Base-by-base conservation (phyloP, 257 asterid genomes). In the Solanum sejunctum region DNA sequence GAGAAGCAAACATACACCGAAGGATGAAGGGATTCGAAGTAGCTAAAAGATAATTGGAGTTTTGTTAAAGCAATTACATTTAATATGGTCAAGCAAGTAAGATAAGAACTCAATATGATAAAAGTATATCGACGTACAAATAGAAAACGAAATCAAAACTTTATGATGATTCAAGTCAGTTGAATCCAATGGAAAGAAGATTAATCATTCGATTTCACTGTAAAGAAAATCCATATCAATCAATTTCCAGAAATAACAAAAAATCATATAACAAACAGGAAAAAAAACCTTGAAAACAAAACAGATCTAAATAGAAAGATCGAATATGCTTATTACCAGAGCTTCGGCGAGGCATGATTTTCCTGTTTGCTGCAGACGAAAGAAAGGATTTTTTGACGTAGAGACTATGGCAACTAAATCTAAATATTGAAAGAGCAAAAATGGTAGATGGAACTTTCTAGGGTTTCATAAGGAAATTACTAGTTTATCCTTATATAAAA, bases 281-380 rank as follows among this genome's bases (percentile, higher is more conserved):
- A 67, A 32, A 67, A 21, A 67, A 3, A 3, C 26, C 26, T 10
- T 20, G 7, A 58, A 52, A 58, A 4, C 28, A 26, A 64, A 26
- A 13, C 12, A 43, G 57, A 72, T 47, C 39, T 12, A 7, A 7
- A n/a, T 1, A 13, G 26, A 45, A 72, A 20, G 28, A 64, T 64
- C 72, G 72, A 23, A 61, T 61, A n/a, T 4, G 36, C 32, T 87
- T 67, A 87, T 91, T 93, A 89, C 96, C 94, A 60, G 96, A 90
- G 92, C 97, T 94, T 70, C 95, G 97, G 88, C 97, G 94, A 92
- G 97, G 41, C 41, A 36, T 36, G 41, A 36, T 36, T 36, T 36
- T 36, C 41, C 41, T 36, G 41, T 4, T 36, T 36, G 41, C 41
- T 36, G 41, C 4, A 4, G 41, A 3, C 41, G 41, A 36, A 36